Percentiles rank a stretch among this genome's conserved stretches.
Evolutionary conservation across 2,329 filamentous ascomycete genomes (phyloP).

Genomic region (Tetracladium maxilliforme): DNA sequence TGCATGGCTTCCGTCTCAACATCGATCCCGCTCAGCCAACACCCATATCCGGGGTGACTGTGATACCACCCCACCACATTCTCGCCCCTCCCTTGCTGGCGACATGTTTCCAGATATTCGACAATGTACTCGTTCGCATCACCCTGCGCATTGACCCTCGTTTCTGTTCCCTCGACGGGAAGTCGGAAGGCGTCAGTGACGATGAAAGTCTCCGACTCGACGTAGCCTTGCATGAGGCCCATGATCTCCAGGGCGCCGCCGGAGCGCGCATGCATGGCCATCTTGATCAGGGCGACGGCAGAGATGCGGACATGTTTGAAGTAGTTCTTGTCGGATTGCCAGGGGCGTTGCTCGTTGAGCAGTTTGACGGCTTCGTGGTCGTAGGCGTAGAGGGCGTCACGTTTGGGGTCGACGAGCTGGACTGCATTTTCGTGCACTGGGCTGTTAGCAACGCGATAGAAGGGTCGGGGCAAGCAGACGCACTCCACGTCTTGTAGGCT

Average conservation of each 20-base stretch:
- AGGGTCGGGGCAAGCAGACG: constrained; percentile 9
- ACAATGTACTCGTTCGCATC: constrained; percentile 98
- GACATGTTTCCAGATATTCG: constrained; percentile 61
- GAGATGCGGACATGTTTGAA: constrained; percentile 93
- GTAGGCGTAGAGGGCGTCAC: constrained; percentile 87
- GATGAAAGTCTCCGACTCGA: constrained; percentile 71
- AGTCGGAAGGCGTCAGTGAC: constrained; percentile 89
- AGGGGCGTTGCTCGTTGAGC: constrained; percentile 52
- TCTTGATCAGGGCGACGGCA: constrained; percentile 87
- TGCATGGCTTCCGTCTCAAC: constrained; percentile 78
- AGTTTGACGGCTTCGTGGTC: constrained; percentile 52
- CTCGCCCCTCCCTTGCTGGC: constrained; percentile 67
- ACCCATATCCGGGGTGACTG: constrained; percentile 92
- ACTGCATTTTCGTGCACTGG: constrained; percentile 83
- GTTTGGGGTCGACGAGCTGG: constrained; percentile 68
- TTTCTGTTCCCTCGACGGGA: constrained; percentile 97
- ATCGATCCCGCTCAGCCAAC: constrained; percentile 95
- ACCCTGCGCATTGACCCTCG: constrained; percentile 85
- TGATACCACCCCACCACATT: constrained; percentile 98
- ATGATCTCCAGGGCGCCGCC: constrained; percentile 89
- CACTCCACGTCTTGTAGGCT: constrained; percentile 48
- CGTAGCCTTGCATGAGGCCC: constrained; percentile 95
- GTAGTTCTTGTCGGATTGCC: constrained; percentile 66
- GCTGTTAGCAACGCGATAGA: constrained; percentile 4
- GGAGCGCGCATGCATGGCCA: constrained; percentile 98